Conservation (phyloP, 192 early-diverging fungal genomes). For the Mortierella claussenii region DNA sequence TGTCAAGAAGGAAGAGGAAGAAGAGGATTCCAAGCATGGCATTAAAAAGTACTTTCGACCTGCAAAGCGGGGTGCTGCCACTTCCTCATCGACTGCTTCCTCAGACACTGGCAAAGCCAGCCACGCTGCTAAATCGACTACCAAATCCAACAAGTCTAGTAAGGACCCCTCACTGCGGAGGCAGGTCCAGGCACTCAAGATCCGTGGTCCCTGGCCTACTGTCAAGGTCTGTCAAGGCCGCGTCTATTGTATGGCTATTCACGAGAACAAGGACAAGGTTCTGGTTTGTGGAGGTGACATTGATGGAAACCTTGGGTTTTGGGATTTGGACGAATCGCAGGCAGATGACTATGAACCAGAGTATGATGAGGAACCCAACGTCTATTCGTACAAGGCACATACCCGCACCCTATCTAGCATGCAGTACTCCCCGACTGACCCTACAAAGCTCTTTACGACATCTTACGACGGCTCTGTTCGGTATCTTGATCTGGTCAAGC, state of each 20-base stretch:
- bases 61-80: background rate
- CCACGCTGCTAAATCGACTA: constrained; percentile 14
- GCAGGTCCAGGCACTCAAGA: constrained; percentile 35
- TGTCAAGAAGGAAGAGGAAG: constrained; percentile 11
- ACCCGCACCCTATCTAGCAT: constrained; percentile 59
- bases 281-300: constrained; percentile 63
- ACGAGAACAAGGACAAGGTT: constrained; percentile 65
- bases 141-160: background rate
- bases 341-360: constrained; percentile 49
- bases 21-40: constrained; percentile 22
- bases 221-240: constrained; percentile 62
- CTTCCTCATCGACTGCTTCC: background rate
- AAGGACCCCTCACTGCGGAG: constrained; percentile 34
- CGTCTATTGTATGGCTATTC: constrained; percentile 61
- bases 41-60: constrained; percentile 36
- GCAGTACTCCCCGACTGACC: constrained; percentile 58
- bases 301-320: constrained; percentile 64
- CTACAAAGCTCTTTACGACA: constrained; percentile 59
- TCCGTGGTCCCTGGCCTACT: constrained; percentile 59
- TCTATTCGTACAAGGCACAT: constrained; percentile 65
- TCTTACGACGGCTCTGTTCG: constrained; percentile 73
- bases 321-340: constrained; percentile 64
- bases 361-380: constrained; percentile 57
- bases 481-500: constrained; percentile 66
- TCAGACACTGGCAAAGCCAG: constrained; percentile 22